A percentile compares a stretch with the other conserved stretches of the same genome.
These are phyloP conservation scores for Dothidotthia symphoricarpi DNA, from an alignment of 2,329 filamentous ascomycete species.

Conservation along the genomic window DNA sequence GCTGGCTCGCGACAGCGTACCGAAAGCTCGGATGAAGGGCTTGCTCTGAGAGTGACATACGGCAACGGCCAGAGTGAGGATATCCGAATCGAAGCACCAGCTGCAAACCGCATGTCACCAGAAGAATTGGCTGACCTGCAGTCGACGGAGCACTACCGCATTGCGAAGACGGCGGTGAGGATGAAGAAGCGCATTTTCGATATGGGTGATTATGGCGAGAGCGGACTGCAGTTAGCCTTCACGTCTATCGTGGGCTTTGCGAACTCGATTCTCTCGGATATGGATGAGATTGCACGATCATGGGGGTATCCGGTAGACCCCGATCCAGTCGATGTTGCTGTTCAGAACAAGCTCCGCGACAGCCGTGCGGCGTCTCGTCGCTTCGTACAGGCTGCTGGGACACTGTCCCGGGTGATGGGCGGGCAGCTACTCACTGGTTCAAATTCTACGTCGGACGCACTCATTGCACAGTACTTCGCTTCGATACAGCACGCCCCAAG, in stretches of 20 bases:
- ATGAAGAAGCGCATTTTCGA: slow-evolving; percentile 58
- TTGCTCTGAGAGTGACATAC: slow-evolving; percentile 58
- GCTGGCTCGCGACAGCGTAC: slow-evolving; percentile 51
- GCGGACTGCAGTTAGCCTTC: slow-evolving; percentile 46
- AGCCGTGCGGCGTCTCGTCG: slow-evolving; percentile 57
- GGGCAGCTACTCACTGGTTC: slow-evolving; percentile 50
- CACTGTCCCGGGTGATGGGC: slow-evolving; percentile 56
- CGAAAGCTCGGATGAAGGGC: slow-evolving; percentile 45
- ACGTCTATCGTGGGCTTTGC: slow-evolving; percentile 41
- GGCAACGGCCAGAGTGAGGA: slow-evolving; percentile 61
- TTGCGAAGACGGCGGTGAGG: slow-evolving; percentile 56
- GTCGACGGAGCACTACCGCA: slow-evolving; percentile 55
- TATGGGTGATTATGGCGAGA: slow-evolving; percentile 33
- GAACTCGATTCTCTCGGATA: slow-evolving; percentile 51
- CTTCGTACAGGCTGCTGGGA: slow-evolving; percentile 63
- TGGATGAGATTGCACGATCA: slow-evolving; percentile 55
- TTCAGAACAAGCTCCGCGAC: slow-evolving; percentile 57
- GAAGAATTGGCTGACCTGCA: slow-evolving; percentile 50
- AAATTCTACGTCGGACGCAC: slow-evolving; percentile 26
- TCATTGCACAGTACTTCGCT: slow-evolving; percentile 48
- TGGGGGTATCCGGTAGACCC: slow-evolving; percentile 63
- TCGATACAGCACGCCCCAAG: slow-evolving; percentile 48
- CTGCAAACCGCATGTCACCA: slow-evolving; percentile 31
- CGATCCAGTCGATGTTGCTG: slow-evolving; percentile 49
- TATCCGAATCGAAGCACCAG: slow-evolving; percentile 49